Evolutionary conservation across 805 yeast genomes (phyloP).

Genomic region (Candida silvatica): DNA sequence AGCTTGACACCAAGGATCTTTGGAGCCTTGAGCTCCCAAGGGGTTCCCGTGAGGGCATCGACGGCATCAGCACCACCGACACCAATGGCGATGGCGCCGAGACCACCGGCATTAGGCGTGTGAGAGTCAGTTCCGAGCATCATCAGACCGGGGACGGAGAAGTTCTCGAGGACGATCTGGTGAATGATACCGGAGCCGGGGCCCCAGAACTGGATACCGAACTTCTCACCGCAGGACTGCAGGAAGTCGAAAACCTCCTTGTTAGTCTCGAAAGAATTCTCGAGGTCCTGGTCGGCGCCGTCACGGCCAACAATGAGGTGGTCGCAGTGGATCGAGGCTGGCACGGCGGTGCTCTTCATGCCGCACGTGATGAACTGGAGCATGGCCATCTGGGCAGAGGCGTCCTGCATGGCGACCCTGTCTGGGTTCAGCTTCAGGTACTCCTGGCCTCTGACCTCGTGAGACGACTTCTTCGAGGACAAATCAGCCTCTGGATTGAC

Average conservation of each 20-base stretch:
- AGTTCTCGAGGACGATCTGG: slow-evolving; percentile 93
- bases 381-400: slow-evolving; percentile 97
- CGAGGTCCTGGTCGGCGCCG: slow-evolving; percentile 82
- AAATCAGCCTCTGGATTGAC: slow-evolving; percentile 87
- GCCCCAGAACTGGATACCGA: slow-evolving; percentile 97
- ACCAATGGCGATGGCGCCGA: slow-evolving; percentile 96
- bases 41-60: slow-evolving; percentile 86
- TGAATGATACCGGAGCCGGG: slow-evolving; percentile 98
- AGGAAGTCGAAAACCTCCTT: slow-evolving; percentile 93
- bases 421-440: slow-evolving; percentile 94
- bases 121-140: slow-evolving; percentile 96
- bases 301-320: slow-evolving; percentile 94
- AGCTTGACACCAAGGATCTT: slow-evolving; percentile 90
- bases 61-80: slow-evolving; percentile 99
- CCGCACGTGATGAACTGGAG: slow-evolving; percentile 96
- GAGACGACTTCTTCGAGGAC: slow-evolving; percentile 32
- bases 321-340: slow-evolving; percentile 96
- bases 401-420: slow-evolving; percentile 98
- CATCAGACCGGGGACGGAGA: slow-evolving; percentile 95
- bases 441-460: slow-evolving; percentile 67
- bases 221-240: slow-evolving; percentile 84
- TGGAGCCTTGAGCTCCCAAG: slow-evolving; percentile 99
- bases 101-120: slow-evolving; percentile 98
- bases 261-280: slow-evolving; percentile 80
- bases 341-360: slow-evolving; percentile 83